phyloP scores from a whole-genome alignment of 441 rosid genomes.

The Daphne laureola region DNA sequence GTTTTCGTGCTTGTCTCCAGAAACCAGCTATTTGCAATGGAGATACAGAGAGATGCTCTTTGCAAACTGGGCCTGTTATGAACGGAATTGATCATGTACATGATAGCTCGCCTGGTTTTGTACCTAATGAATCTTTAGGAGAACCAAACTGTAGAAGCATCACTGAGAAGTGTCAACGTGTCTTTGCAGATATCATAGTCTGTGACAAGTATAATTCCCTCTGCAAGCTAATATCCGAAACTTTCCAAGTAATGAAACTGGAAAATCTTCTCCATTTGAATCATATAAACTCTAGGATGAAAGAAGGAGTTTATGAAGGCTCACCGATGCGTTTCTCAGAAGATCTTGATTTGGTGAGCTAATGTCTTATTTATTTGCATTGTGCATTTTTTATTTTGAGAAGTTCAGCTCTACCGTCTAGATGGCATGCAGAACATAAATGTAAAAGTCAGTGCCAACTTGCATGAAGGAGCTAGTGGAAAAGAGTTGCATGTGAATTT shows the following conservation, averaged over 20 bases:
- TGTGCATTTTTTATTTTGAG: not conserved
- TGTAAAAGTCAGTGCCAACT: too few relatives aligned
- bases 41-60: conserved; percentile 23
- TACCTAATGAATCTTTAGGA: conserved; percentile 27
- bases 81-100: conserved; percentile 30
- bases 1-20: conserved; percentile 27
- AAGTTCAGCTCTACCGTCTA: too few relatives aligned
- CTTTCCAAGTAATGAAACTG: conserved; percentile 55
- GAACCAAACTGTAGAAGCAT: conserved; percentile 22
- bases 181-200: conserved; percentile 47
- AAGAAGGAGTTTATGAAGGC: conserved; percentile 61
- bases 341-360: conserved; percentile 62
- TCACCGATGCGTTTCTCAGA: conserved; percentile 50
- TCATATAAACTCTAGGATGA: conserved; percentile 62
- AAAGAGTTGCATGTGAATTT: too few relatives aligned
- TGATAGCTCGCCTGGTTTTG: conserved; percentile 24
- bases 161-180: conserved; percentile 53
- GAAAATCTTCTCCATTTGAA: conserved; percentile 44
- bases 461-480: too few relatives aligned
- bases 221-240: conserved; percentile 61
- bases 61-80: conserved; percentile 18
- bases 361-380: conserved; percentile 1
- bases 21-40: conserved; percentile 30
- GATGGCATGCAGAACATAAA: too few relatives aligned
- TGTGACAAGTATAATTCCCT: conserved; percentile 70